Evolutionary conservation across 306 rosid genomes (phyloP), one percentile per base, ranked within the genome.

Genomic region (Vigna unguiculata): DNA sequence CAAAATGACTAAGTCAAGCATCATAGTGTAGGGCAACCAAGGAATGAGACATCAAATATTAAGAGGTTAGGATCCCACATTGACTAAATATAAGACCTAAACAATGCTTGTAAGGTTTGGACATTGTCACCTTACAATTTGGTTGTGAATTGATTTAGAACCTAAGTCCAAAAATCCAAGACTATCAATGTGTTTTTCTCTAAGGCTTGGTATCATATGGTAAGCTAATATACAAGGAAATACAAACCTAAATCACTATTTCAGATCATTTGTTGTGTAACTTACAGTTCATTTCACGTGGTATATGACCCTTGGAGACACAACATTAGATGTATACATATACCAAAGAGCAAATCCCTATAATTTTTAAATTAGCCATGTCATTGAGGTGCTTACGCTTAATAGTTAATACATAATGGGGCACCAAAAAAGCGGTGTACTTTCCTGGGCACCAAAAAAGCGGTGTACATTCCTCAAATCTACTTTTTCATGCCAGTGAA

Each of bases 391-490:
- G 43, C 28, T 28, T 59, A 34, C 14, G 66, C 21, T 59, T 59
- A 19, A 28, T 15, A 46, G 66, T 52, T 34, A 46, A 69, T 55
- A 47, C 65, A 74, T 74, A 60, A 60, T 2, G 41, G 43, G 63
- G 49, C 54, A 75, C 28, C 72, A 71, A 46, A 62, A 22, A 54
- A 45, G 28, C 25, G 13, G 69, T 60, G 7, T 62, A 68, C 61
- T 59, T 58, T 22, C 59, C n/a, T n/a, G 43, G 63, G 49, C 54
- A 75, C 28, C 72, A 71, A 46, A 62, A 22, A 54, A 45, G 28
- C 25, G 13, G 69, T 60, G 7, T 62, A 68, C 61, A 51, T 58
- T 22, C 59, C 69, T 60, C 36, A 36, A 46, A 32, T 16, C 30
- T 20, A 20, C 20, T 53, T 14, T 53, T 53, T 53, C 14, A 9